Evolutionary conservation across 441 rosid species (phyloP).

Genomic region (Corymbia citriodora): DNA sequence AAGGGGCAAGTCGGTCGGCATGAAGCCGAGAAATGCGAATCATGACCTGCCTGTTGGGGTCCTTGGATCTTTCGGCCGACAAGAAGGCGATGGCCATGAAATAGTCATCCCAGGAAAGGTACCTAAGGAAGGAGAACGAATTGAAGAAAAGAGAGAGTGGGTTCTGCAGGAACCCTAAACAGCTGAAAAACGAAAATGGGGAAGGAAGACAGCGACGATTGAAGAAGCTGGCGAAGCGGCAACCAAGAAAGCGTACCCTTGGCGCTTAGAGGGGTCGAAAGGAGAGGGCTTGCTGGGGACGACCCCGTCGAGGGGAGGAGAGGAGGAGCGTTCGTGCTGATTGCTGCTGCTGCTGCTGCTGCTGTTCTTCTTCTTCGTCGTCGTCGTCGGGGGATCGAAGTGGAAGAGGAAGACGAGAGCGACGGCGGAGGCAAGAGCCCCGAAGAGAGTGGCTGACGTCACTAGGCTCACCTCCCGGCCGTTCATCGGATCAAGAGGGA

Average conservation of each 20-base stretch:
- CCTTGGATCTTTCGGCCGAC: slow-evolving; percentile 89
- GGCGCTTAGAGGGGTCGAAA: slow-evolving; percentile 72
- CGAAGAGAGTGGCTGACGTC: slow-evolving; percentile 55
- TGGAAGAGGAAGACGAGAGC: slow-evolving; percentile 39
- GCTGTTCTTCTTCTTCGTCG: not conserved
- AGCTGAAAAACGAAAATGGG: not conserved
- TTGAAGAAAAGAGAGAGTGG: not conserved
- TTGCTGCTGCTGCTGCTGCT: not conserved
- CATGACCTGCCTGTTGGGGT: slow-evolving; percentile 93
- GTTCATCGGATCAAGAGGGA: slow-evolving; percentile 31
- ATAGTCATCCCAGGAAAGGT: slow-evolving; percentile 95
- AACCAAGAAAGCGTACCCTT: slow-evolving; percentile 37
- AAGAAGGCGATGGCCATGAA: slow-evolving; percentile 93
- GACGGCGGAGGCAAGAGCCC: slow-evolving; percentile 60
- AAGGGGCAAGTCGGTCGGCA: not conserved
- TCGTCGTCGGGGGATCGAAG: slow-evolving; percentile 21
- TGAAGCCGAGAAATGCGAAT: not conserved
- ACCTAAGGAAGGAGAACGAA: slow-evolving; percentile 23
- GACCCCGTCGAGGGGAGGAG: slow-evolving; percentile 27
- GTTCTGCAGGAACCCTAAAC: not conserved
- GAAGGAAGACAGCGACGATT: not conserved
- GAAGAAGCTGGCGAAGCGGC: not conserved
- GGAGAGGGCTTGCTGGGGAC: slow-evolving; percentile 22
- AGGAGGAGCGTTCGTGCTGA: slow-evolving; percentile 8
- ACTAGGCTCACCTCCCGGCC: slow-evolving; percentile 49